phyloP scores from a whole-genome alignment of 202 grass and related monocot genomes.

The Carex sylvatica region DNA sequence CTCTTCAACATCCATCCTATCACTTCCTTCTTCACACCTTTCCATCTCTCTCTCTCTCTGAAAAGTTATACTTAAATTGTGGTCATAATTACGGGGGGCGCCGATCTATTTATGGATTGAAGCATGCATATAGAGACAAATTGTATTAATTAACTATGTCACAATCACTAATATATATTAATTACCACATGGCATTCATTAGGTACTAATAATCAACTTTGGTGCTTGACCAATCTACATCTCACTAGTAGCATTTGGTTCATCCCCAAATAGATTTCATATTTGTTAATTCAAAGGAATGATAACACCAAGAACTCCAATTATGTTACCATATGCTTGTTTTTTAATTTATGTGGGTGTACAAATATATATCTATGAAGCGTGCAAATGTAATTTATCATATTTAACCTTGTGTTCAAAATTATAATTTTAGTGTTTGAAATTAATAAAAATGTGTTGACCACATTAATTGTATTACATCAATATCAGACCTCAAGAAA shows the following conservation, averaged over 20 bases:
- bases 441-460: too few species aligned
- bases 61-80: background rate
- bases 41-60: slow-evolving; percentile 13
- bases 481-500: too few species aligned
- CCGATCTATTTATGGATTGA: background rate
- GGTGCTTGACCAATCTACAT: background rate
- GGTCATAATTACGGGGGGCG: background rate
- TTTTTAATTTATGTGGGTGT: background rate
- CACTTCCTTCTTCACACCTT: background rate
- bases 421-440: too few species aligned
- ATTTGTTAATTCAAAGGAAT: background rate
- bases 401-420: too few species aligned
- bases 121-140: slow-evolving; percentile 11
- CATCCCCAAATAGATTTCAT: background rate
- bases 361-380: too few species aligned
- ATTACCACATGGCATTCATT: background rate
- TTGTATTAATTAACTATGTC: background rate
- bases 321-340: background rate
- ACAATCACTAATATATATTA: background rate
- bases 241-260: background rate
- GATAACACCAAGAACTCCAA: background rate
- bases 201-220: background rate
- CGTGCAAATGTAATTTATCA: too few species aligned
- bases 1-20: slow-evolving; percentile 18
- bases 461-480: too few species aligned